A percentile compares a stretch with the other conserved stretches of the same genome.
phyloP scores from a whole-genome alignment of 495 filamentous ascomycete genomes.

The Sordaria brevicollis region DNA sequence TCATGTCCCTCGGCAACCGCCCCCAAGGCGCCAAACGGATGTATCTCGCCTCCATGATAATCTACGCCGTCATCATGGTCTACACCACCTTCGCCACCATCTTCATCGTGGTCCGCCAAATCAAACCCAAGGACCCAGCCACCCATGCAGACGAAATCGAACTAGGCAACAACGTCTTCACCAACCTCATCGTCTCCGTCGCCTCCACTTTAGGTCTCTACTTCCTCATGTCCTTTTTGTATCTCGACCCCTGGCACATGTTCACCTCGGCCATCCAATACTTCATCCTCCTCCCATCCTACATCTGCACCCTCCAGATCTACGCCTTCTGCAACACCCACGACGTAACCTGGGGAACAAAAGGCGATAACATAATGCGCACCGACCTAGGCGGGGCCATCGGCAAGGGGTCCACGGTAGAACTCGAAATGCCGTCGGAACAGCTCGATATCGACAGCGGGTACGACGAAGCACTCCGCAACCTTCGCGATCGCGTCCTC shows the following conservation, averaged over 20 bases:
- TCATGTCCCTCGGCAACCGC: slow-evolving; percentile 95
- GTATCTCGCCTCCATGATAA: slow-evolving; percentile 76
- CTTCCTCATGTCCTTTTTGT: slow-evolving; percentile 91
- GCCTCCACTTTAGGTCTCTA: slow-evolving; percentile 86
- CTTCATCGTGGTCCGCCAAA: slow-evolving; percentile 75
- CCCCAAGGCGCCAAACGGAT: slow-evolving; percentile 93
- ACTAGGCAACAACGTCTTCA: slow-evolving; percentile 79
- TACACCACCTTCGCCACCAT: slow-evolving; percentile 84
- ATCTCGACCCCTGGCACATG: slow-evolving; percentile 99
- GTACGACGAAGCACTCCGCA: slow-evolving; percentile 94
- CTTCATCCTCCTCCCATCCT: slow-evolving; percentile 80
- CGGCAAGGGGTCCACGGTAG: slow-evolving; percentile 59
- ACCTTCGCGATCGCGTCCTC: slow-evolving; percentile 86
- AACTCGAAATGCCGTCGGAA: slow-evolving; percentile 93
- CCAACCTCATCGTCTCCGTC: slow-evolving; percentile 87
- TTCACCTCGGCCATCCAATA: slow-evolving; percentile 90
- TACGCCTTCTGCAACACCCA: slow-evolving; percentile 99
- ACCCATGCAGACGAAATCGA: slow-evolving; percentile 36
- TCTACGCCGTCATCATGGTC: slow-evolving; percentile 87
- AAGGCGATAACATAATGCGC: slow-evolving; percentile 90
- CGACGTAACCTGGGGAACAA: slow-evolving; percentile 98
- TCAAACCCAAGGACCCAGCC: slow-evolving; percentile 38
- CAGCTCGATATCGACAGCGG: slow-evolving; percentile 97
- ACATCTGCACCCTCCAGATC: slow-evolving; percentile 95
- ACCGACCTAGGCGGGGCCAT: slow-evolving; percentile 83